Conservation (phyloP, 2,329 filamentous ascomycete species). For the Botrytis galanthina region DNA sequence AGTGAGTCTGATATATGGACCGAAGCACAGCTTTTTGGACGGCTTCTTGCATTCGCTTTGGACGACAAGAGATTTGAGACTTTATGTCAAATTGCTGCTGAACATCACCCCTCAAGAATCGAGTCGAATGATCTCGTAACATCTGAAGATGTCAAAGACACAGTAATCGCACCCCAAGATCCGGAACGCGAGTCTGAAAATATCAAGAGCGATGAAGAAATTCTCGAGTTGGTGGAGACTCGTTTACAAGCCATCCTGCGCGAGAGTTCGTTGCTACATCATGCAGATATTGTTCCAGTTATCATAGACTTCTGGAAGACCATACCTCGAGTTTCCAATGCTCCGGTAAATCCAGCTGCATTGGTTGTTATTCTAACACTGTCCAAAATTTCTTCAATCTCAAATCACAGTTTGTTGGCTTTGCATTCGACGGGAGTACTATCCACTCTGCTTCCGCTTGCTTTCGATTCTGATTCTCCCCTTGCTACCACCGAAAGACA, state of each 20-base stretch:
- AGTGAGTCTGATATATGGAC: slow-evolving; percentile 67
- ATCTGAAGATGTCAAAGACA: background rate
- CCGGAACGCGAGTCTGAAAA: slow-evolving; percentile 6
- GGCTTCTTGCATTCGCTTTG: slow-evolving; percentile 75
- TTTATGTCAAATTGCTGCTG: slow-evolving; percentile 56
- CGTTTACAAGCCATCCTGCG: slow-evolving; percentile 51
- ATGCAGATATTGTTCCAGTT: slow-evolving; percentile 61
- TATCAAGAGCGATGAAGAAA: slow-evolving; percentile 29
- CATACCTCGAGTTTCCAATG: slow-evolving; percentile 50
- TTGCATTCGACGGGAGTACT: slow-evolving; percentile 72
- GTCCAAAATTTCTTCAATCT: slow-evolving; percentile 54
- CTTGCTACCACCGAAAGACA: slow-evolving; percentile 56
- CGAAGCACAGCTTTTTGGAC: slow-evolving; percentile 74
- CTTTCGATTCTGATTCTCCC: slow-evolving; percentile 53
- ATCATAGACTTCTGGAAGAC: slow-evolving; percentile 64
- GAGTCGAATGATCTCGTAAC: slow-evolving; percentile 5
- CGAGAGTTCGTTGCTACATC: slow-evolving; percentile 53
- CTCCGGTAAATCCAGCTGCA: slow-evolving; percentile 52
- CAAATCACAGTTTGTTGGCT: slow-evolving; percentile 66
- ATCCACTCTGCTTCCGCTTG: slow-evolving; percentile 61
- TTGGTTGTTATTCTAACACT: slow-evolving; percentile 56
- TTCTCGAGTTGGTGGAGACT: slow-evolving; percentile 35
- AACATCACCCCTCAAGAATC: slow-evolving; percentile 36
- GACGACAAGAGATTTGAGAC: slow-evolving; percentile 72
- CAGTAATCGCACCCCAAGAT: background rate